A percentile compares a stretch with the other conserved stretches of the same genome.
These are phyloP conservation scores for Jaenimonas drosophilae DNA, from an alignment of 208 protist species.

Conservation along the genomic window DNA sequence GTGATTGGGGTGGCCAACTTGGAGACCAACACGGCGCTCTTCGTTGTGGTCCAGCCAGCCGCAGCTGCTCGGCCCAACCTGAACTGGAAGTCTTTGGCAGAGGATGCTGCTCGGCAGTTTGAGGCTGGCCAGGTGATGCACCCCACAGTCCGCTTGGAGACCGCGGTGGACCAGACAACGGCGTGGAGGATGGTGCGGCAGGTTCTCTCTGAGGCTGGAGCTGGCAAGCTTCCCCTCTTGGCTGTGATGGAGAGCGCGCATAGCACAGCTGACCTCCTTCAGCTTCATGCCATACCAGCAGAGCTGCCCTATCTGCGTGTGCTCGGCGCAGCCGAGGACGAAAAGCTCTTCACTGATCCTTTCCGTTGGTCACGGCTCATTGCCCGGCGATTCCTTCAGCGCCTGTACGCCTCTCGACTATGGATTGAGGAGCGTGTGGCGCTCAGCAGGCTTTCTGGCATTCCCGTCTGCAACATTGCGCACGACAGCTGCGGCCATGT, in stretches of 20 bases:
- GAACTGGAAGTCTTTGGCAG: slow-evolving; percentile 44
- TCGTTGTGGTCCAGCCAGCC: slow-evolving; percentile 74
- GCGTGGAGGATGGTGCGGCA: slow-evolving; percentile 61
- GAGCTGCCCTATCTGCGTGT: slow-evolving; percentile 62
- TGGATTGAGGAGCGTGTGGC: slow-evolving; percentile 81
- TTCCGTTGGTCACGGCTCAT: slow-evolving; percentile 76
- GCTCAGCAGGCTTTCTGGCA: slow-evolving; percentile 62
- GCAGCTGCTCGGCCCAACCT: slow-evolving; percentile 49
- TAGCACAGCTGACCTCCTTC: slow-evolving; percentile 43
- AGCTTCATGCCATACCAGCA: slow-evolving; percentile 46
- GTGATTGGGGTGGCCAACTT: slow-evolving; percentile 59
- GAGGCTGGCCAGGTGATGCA: no score
- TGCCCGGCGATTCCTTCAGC: slow-evolving; percentile 55
- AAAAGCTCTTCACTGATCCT: slow-evolving; percentile 71
- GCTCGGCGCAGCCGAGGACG: slow-evolving; percentile 73
- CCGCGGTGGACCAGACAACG: slow-evolving; percentile 32
- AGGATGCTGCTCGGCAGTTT: slow-evolving; percentile 51
- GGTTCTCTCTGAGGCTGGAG: slow-evolving; percentile 38
- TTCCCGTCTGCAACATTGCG: slow-evolving; percentile 81
- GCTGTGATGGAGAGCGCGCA: slow-evolving; percentile 66
- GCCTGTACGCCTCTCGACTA: slow-evolving; percentile 65
- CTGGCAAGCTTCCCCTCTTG: slow-evolving; percentile 33
- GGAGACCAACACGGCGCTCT: slow-evolving; percentile 26
- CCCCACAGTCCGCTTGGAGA: slow-evolving; percentile 30
- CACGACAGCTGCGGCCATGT: slow-evolving; percentile 81